Evolutionary conservation across 352 stramenopile species (phyloP), one percentile per base, ranked within the genome.

Genomic region (Phytophthora pinifolia): DNA sequence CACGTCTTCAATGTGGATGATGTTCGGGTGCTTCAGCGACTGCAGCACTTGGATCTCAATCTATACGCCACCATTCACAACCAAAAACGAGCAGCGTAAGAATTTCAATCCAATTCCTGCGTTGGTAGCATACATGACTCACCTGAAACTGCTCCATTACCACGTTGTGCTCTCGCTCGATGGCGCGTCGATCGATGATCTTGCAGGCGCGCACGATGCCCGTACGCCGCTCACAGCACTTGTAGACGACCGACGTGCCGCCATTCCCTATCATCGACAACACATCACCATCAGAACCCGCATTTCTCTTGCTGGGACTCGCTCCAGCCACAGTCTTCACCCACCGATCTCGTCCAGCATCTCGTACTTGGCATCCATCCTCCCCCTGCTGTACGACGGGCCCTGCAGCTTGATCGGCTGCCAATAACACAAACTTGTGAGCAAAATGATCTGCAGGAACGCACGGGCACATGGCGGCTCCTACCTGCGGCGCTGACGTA

Each of bases 11-110:
- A 96, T 92, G 43, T 79, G 79, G 45, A 97, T 94, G 64, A 97
- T 96, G 54, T 96, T 95, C n/a, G 85, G 82, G 42, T 97, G 88
- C 17, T 75, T 71, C 63, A 97, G 74, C 13, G 79, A 91, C 67
- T 92, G 77, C n/a, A 97, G 67, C 52, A 97, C 83, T 71, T 94
- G 83, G n/a, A 95, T 88, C 34, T 95, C 86, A 35, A 94, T 74
- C 84, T 94, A 29, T 12, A 55, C 2, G 22, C 14, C 7, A 29
- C 6, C 22, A 5, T 27, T 27, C 22, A 46, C 9, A 35, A 20
- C 12, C 20, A 44, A 15, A 15, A 35, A 14, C 46, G 38, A 17
- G 38, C 34, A 34, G 17, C 27, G 32, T 48, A 27, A 59, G 31
- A 18, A 15, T 13, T 17, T 3, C 15, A 54, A 15, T 9, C 13